Evolutionary conservation across 129 eudicot species (phyloP), one percentile per base, ranked within the genome.

Genomic region (Heracleum sosnowskyi): DNA sequence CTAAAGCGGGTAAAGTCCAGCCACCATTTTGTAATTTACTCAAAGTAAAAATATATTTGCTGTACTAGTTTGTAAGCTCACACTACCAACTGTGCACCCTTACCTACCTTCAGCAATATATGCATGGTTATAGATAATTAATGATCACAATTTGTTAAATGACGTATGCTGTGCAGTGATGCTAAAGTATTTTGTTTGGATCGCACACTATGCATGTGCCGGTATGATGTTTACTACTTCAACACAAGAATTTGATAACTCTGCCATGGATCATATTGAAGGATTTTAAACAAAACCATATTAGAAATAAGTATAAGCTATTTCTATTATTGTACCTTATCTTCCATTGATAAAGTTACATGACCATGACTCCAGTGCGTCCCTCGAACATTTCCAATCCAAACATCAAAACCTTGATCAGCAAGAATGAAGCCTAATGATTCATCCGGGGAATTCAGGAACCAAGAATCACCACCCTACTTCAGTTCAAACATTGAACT

Each of bases 401-500:
- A 96, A 34, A 96, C 99, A 86, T 96, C 99, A 79, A 88, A 96
- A 80, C 97, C 99, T 51, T 55, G 88, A 81, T 89, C 89, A 76
- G 94, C 95, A 80, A 96, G 99, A 76, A 96, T 79, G 83, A 88
- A 96, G 68, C 99, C 99, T 83, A 96, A 82, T 18, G 99, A 96
- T 73, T 96, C 86, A 49, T 87, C 86, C 62, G 86, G 79, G 26
- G 97, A 87, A 80, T 92, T 83, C 92, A 96, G 46, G 83, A 96
- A 96, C 99, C 99, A 96, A 33, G 95, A 90, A 87, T 96, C 99
- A 81, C 99, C 99, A n/a, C 89, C 97, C 99, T 96, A 85, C 78
- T 39, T 79, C 36, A 76, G 51, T 39, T 42, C 26, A 47, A 79
- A 74, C 26, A 55, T 37, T 75, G 18, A n/a, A 73, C 44, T 46